Percentiles rank a stretch among this genome's conserved stretches.
These are phyloP conservation scores for Apiospora koreana DNA, from an alignment of 2,329 filamentous ascomycete species.

Conservation along the genomic window DNA sequence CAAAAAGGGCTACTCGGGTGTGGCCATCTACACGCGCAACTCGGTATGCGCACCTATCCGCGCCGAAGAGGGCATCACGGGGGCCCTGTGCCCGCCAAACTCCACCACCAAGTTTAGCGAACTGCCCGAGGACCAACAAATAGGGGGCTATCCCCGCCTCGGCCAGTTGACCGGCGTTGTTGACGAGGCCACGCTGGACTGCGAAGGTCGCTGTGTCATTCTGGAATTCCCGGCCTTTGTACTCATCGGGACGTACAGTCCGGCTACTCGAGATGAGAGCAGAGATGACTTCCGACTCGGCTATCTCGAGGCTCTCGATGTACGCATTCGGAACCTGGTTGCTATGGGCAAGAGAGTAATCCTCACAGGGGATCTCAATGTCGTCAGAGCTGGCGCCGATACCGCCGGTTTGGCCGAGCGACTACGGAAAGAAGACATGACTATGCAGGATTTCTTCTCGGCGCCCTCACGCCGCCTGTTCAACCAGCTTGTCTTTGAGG, in stretches of 20 bases:
- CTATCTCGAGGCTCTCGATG: conserved; percentile 80
- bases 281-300: conserved; percentile 79
- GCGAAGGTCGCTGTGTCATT: conserved; percentile 87
- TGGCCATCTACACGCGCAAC: conserved; percentile 93
- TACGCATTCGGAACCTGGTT: conserved; percentile 80
- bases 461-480: conserved; percentile 74
- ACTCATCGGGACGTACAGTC: conserved; percentile 88
- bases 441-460: conserved; percentile 71
- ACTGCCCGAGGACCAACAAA: conserved; percentile 71
- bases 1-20: conserved; percentile 96
- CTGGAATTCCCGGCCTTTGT: conserved; percentile 96
- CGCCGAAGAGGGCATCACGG: conserved; percentile 92
- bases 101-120: conserved; percentile 72
- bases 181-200: conserved; percentile 76
- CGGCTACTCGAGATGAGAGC: conserved; percentile 82
- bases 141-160: conserved; percentile 82
- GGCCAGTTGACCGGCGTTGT: conserved; percentile 65
- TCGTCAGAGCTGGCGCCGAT: conserved; percentile 69
- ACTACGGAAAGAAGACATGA: conserved; percentile 69
- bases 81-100: conserved; percentile 73
- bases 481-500: conserved; percentile 80
- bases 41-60: conserved; percentile 81
- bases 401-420: conserved; percentile 72
- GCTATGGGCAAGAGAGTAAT: conserved; percentile 82
- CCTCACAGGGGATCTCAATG: conserved; percentile 86